Percentiles rank a stretch among this genome's conserved stretches.
Evolutionary conservation across 345 rosid genomes (phyloP).

Genomic region (Crucihimalaya himalaica): DNA sequence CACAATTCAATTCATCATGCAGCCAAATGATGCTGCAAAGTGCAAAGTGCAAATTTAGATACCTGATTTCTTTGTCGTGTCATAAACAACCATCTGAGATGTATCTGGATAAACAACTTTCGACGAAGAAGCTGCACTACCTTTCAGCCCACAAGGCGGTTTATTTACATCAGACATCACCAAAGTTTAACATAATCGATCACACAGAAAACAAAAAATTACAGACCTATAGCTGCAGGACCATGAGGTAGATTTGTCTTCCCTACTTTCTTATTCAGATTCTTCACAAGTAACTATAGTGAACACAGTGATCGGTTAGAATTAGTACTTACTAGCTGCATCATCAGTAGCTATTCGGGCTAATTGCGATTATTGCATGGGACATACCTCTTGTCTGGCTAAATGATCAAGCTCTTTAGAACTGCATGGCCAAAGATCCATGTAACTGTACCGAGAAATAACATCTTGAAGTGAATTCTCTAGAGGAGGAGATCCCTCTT

Average conservation of each 20-base stretch:
- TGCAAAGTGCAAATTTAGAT: slow-evolving; percentile 25
- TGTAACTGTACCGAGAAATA: slow-evolving; percentile 80
- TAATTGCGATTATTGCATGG: slow-evolving; percentile 10
- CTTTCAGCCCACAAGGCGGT: slow-evolving; percentile 43
- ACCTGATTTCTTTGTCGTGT: slow-evolving; percentile 78
- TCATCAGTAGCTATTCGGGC: slow-evolving; percentile 1
- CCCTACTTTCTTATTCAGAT: slow-evolving; percentile 70
- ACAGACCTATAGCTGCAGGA: slow-evolving; percentile 51
- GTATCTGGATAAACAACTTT: slow-evolving; percentile 67
- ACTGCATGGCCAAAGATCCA: slow-evolving; percentile 96
- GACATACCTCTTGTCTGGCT: slow-evolving; percentile 84
- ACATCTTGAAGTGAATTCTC: slow-evolving; percentile 80
- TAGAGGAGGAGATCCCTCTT: slow-evolving; percentile 61
- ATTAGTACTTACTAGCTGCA: slow-evolving; percentile 1
- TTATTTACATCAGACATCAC: slow-evolving; percentile 36
- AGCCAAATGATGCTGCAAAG: slow-evolving; percentile 13
- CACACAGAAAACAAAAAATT: slow-evolving; percentile 4
- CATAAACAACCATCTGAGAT: slow-evolving; percentile 69
- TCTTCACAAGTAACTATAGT: slow-evolving; percentile 71
- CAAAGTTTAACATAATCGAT: slow-evolving; percentile 10
- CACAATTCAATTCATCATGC: not conserved
- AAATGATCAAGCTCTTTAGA: slow-evolving; percentile 82
- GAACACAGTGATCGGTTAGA: slow-evolving; percentile 4
- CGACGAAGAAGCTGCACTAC: slow-evolving; percentile 48
- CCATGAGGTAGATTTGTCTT: slow-evolving; percentile 55